Conservation (phyloP, 2,329 filamentous ascomycete species). For the Trichoderma citrinoviride region DNA sequence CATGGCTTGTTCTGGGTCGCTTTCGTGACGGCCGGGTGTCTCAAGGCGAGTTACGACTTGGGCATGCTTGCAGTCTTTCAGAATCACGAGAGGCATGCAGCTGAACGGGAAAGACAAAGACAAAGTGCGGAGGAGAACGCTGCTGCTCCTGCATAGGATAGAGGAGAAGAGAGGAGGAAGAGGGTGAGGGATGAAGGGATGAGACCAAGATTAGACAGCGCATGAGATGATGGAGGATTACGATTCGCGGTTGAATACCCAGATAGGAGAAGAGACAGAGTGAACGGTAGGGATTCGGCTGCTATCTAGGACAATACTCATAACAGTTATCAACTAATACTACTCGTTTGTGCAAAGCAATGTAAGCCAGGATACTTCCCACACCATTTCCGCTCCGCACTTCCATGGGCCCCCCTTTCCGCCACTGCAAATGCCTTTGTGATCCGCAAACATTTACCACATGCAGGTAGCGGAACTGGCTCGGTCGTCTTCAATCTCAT, state of each 20-base stretch:
- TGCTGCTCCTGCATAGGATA: neutral
- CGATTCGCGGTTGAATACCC: no score
- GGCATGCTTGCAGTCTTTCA: conserved; percentile 45
- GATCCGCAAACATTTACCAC: no score
- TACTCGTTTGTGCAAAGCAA: no score
- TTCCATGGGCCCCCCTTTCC: neutral
- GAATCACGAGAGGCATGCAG: conserved; percentile 21
- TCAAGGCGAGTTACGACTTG: conserved; percentile 63
- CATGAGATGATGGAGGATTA: no score
- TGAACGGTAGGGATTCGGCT: no score
- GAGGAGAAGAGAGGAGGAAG: neutral
- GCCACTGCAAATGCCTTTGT: neutral
- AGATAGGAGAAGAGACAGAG: no score
- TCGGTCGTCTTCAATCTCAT: neutral
- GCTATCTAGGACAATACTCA: no score
- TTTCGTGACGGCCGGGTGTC: conserved; percentile 59
- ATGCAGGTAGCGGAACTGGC: neutral
- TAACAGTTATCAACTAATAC: no score
- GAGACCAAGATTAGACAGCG: neutral
- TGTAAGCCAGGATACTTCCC: no score
- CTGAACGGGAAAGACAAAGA: neutral
- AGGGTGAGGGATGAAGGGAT: neutral
- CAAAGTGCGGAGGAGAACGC: neutral
- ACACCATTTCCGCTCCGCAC: no score
- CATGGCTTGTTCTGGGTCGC: conserved; percentile 58